phyloP scores from a whole-genome alignment of 2,329 filamentous ascomycete species.

The Aspergillus tubingensis region DNA sequence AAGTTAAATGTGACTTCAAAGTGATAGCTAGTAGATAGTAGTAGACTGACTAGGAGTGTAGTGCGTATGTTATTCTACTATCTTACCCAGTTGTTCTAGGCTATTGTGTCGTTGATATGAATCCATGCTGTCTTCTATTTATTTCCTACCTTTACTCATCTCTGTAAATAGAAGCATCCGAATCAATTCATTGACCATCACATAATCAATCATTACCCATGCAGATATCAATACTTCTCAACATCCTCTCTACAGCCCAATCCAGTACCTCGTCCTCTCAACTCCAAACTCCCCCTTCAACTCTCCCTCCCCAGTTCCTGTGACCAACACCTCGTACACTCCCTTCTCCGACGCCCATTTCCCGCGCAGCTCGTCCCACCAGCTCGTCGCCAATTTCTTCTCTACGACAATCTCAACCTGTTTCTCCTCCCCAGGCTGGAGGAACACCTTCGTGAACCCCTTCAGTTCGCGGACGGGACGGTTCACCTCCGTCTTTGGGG shows the following conservation, averaged over 20 bases:
- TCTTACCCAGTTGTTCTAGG: no score
- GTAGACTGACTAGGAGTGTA: no score
- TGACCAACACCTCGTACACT: constrained; percentile 65
- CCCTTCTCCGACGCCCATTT: constrained; percentile 69
- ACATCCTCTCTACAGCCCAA: constrained; percentile 64
- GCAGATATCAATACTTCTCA: no score
- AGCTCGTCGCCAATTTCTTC: constrained; percentile 67
- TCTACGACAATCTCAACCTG: constrained; percentile 57
- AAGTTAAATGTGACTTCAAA: no score
- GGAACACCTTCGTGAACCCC: constrained; percentile 64
- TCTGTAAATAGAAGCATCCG: no score
- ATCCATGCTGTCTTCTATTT: no score
- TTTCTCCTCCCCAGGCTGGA: constrained; percentile 62
- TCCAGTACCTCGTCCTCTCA: constrained; percentile 67
- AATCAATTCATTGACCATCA: neutral
- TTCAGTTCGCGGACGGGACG: constrained; percentile 64
- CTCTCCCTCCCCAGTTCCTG: constrained; percentile 54
- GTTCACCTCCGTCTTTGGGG: constrained; percentile 53
- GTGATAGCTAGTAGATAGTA: no score
- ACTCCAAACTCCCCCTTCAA: constrained; percentile 59
- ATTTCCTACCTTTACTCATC: no score
- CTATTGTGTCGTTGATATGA: no score
- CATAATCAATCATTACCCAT: neutral
- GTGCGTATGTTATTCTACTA: no score
- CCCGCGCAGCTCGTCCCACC: constrained; percentile 68